Evolutionary conservation across 306 rosid species (phyloP).

Genomic region (Ormosia semicastrata): DNA sequence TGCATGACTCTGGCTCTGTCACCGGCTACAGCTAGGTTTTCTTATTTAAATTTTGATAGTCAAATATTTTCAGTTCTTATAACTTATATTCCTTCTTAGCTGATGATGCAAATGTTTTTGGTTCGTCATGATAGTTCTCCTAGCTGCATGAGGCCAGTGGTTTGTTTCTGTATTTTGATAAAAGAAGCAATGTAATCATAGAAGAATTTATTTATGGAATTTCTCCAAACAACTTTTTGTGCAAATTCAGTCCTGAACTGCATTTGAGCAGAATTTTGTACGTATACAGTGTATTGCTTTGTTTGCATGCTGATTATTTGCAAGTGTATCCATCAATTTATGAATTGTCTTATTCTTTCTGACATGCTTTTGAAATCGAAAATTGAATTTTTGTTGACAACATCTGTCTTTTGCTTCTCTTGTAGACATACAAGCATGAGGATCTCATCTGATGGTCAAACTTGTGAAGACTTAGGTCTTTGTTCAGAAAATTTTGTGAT

Average conservation of each 20-base stretch:
- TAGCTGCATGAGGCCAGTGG: neutral
- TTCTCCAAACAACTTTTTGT: neutral
- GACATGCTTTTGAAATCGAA: neutral
- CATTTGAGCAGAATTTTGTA: neutral
- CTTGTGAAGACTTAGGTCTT: slow-evolving; percentile 45
- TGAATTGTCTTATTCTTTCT: neutral
- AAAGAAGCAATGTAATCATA: neutral
- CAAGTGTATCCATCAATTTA: neutral
- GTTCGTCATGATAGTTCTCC: neutral
- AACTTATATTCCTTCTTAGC: neutral
- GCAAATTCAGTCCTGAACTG: neutral
- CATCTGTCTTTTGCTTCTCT: slow-evolving; percentile 30
- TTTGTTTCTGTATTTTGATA: neutral
- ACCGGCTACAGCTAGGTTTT: neutral
- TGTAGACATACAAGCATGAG: slow-evolving; percentile 43
- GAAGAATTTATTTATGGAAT: neutral
- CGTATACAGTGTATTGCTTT: neutral
- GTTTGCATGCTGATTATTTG: neutral
- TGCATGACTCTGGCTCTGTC: neutral
- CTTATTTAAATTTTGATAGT: neutral
- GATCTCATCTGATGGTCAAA: slow-evolving; percentile 30
- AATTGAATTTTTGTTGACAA: slow-evolving; percentile 23
- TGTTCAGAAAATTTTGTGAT: slow-evolving; percentile 32
- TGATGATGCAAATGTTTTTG: neutral
- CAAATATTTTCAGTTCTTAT: neutral